Percentiles rank a stretch among this genome's conserved stretches.
These are phyloP conservation scores for Eucalyptus coolabah DNA, from an alignment of 345 rosid species.

Conservation along the genomic window DNA sequence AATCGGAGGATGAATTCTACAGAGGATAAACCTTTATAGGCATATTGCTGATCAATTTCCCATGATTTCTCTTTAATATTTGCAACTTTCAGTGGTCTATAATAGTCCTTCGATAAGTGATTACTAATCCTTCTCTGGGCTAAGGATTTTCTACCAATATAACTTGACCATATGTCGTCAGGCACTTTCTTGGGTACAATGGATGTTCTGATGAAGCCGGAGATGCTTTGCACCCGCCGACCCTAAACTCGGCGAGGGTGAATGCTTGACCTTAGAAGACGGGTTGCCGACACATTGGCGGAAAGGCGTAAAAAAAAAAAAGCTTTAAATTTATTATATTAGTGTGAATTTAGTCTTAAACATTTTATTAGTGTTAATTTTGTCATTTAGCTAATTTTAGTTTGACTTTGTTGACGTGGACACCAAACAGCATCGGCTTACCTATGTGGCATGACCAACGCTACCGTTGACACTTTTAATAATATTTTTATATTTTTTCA, in stretches of 20 bases:
- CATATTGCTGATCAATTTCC: not conserved
- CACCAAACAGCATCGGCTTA: fast-evolving
- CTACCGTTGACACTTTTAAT: too few relatives aligned
- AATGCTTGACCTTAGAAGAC: not conserved
- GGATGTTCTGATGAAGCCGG: not conserved
- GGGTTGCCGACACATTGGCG: not conserved
- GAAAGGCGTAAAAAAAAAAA: too few relatives aligned
- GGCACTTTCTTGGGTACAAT: not conserved
- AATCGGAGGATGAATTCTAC: not conserved
- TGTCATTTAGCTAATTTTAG: too few relatives aligned
- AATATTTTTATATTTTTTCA: too few relatives aligned
- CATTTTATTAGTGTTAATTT: too few relatives aligned
- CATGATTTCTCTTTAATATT: too few relatives aligned
- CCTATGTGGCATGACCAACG: fast-evolving
- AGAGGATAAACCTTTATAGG: not conserved
- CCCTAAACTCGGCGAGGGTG: not conserved
- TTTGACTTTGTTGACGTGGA: too few relatives aligned
- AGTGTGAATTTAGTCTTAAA: too few relatives aligned
- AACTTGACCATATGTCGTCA: not conserved
- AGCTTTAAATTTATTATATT: too few relatives aligned
- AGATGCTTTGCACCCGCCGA: not conserved
- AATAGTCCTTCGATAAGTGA: not conserved
- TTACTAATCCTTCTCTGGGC: not conserved
- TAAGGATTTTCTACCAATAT: not conserved
- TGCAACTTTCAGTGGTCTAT: not conserved